A percentile compares a stretch with the other conserved stretches of the same genome.
phyloP scores from a whole-genome alignment of 768 basidiomycete species.

The Pisolithus tinctorius region DNA sequence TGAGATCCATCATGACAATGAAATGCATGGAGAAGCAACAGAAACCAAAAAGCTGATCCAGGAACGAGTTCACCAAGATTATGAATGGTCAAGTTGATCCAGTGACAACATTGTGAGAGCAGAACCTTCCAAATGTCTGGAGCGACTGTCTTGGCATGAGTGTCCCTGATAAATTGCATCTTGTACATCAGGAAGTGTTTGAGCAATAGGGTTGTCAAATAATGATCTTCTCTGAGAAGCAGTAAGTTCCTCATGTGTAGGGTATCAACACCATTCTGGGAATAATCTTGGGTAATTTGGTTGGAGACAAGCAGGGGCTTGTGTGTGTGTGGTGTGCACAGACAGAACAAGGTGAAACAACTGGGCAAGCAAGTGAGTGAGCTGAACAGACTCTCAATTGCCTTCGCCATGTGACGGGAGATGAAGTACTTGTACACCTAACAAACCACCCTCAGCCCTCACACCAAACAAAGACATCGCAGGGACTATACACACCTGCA shows the following conservation, averaged over 20 bases:
- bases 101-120: constrained; percentile 93
- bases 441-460: background rate
- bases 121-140: constrained; percentile 94
- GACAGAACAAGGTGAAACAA: constrained; percentile 96
- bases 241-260: constrained; percentile 98
- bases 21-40: constrained; percentile 99
- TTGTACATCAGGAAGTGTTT: constrained; percentile 94
- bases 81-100: constrained; percentile 99
- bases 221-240: constrained; percentile 98
- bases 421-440: constrained; percentile 99
- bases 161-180: constrained; percentile 93
- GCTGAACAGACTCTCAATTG: constrained; percentile 94
- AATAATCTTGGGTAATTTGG: constrained; percentile 85
- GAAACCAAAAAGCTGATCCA: constrained; percentile 91
- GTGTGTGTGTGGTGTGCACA: constrained; percentile 90
- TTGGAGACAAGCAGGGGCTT: constrained; percentile 93
- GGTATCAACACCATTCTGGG: constrained; percentile 94
- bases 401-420: constrained; percentile 97
- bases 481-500: constrained; percentile 55
- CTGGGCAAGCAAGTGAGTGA: constrained; percentile 98
- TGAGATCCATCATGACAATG: constrained; percentile 91
- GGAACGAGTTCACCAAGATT: constrained; percentile 88
- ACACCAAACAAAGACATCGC: background rate
- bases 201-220: constrained; percentile 89
- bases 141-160: constrained; percentile 90